Evolutionary conservation across 129 eudicot genomes (phyloP).

Genomic region (Helichrysum umbraculigerum): DNA sequence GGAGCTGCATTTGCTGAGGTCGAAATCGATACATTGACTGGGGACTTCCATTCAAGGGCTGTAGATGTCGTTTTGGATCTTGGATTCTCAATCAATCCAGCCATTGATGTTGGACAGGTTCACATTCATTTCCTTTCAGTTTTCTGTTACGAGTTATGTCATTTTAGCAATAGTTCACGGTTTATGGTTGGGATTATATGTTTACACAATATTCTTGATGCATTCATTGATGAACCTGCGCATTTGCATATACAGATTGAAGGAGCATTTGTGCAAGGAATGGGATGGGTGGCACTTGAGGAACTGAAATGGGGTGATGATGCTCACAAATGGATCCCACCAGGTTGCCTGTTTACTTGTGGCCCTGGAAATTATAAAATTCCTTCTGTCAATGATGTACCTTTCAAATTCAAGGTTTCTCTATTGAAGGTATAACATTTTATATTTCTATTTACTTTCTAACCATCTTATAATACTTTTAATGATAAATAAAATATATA

Average conservation of each 20-base stretch:
- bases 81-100: conserved; percentile 92
- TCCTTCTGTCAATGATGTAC: conserved; percentile 91
- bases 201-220: not conserved
- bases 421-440: conserved; percentile 69
- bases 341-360: conserved; percentile 76
- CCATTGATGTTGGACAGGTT: conserved; percentile 98
- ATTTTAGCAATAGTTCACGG: not conserved
- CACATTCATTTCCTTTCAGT: not conserved
- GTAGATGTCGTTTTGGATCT: conserved; percentile 90
- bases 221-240: not conserved
- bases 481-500: too few relatives aligned
- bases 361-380: conserved; percentile 96
- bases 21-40: conserved; percentile 86
- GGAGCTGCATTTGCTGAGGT: conserved; percentile 99
- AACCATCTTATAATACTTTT: not conserved
- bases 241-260: conserved; percentile 57
- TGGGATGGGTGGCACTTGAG: conserved; percentile 97
- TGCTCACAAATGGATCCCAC: conserved; percentile 87
- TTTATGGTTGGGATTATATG: not conserved
- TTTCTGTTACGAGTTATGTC: not conserved
- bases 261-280: conserved; percentile 96
- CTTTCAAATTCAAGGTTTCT: conserved; percentile 76
- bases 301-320: conserved; percentile 97
- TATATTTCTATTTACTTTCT: not conserved
- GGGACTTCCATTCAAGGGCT: conserved; percentile 91